Conservation (phyloP, 257 asterid species). For the Cordia subcordata region DNA sequence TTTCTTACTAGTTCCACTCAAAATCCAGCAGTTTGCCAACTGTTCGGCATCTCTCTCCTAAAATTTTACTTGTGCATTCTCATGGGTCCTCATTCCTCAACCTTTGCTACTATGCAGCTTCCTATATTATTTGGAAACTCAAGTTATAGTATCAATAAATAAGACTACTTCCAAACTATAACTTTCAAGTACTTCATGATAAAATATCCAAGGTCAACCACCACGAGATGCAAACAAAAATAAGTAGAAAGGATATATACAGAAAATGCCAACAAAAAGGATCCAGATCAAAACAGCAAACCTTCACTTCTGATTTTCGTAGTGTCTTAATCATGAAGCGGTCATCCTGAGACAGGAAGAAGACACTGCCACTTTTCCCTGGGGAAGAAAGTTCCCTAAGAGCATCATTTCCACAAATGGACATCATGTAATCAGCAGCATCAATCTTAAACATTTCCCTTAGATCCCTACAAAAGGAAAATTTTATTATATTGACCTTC, state of each 20-base stretch:
- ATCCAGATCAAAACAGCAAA: slow-evolving; percentile 26
- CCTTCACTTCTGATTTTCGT: slow-evolving; percentile 97
- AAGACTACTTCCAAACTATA: too few species aligned
- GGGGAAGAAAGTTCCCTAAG: slow-evolving; percentile 98
- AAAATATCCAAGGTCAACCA: neutral
- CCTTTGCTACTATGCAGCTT: too few species aligned
- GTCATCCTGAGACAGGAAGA: slow-evolving; percentile 91
- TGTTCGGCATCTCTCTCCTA: too few species aligned
- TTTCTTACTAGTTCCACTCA: too few species aligned
- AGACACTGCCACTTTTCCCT: slow-evolving; percentile 98
- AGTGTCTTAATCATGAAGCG: slow-evolving; percentile 97
- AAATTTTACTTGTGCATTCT: too few species aligned
- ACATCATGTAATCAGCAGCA: slow-evolving; percentile 98
- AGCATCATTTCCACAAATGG: slow-evolving; percentile 95
- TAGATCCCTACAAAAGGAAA: slow-evolving; percentile 51
- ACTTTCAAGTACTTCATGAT: neutral
- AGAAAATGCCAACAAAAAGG: slow-evolving; percentile 14
- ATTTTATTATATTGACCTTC: slow-evolving; percentile 18
- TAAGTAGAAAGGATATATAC: neutral
- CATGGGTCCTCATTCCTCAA: too few species aligned
- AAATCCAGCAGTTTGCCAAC: too few species aligned
- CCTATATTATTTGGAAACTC: too few species aligned
- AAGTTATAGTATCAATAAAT: too few species aligned
- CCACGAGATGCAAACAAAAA: neutral
- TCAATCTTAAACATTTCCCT: slow-evolving; percentile 95